Conservation (phyloP, 208 protist genomes). For the Leptomonas seymouri region DNA sequence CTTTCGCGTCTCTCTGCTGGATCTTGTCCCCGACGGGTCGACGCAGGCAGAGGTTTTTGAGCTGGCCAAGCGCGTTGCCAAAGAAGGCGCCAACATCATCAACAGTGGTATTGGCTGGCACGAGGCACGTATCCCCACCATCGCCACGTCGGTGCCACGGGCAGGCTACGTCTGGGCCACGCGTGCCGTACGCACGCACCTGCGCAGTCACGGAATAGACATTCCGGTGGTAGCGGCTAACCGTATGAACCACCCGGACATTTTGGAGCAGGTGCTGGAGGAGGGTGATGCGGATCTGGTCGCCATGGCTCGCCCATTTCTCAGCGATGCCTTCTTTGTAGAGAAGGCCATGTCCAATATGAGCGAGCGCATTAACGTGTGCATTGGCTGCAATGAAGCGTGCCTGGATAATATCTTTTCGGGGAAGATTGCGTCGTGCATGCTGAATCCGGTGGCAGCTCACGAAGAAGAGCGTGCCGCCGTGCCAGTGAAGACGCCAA, state of each 20-base stretch:
- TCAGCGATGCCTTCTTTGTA: conserved; percentile 92
- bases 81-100: conserved; percentile 83
- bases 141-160: conserved; percentile 91
- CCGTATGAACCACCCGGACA: conserved; percentile 88
- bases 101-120: conserved; percentile 97
- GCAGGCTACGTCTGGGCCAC: conserved; percentile 85
- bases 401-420: conserved; percentile 94
- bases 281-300: conserved; percentile 89
- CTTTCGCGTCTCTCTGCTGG: conserved; percentile 92
- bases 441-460: conserved; percentile 91
- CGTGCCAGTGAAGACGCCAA: conserved; percentile 45
- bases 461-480: conserved; percentile 84
- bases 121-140: conserved; percentile 93
- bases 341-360: conserved; percentile 66
- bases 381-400: conserved; percentile 95
- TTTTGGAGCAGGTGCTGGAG: conserved; percentile 82
- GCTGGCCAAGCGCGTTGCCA: conserved; percentile 74
- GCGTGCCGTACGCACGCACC: conserved; percentile 51
- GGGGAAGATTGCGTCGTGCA: conserved; percentile 82
- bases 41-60: conserved; percentile 83
- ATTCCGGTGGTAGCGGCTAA: conserved; percentile 93
- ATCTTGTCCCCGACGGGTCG: conserved; percentile 88
- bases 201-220: conserved; percentile 39
- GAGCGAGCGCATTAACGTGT: conserved; percentile 85
- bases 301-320: conserved; percentile 90